Base-by-base conservation (phyloP, 2,329 filamentous ascomycete species). In the Penicillium sumatraense region DNA sequence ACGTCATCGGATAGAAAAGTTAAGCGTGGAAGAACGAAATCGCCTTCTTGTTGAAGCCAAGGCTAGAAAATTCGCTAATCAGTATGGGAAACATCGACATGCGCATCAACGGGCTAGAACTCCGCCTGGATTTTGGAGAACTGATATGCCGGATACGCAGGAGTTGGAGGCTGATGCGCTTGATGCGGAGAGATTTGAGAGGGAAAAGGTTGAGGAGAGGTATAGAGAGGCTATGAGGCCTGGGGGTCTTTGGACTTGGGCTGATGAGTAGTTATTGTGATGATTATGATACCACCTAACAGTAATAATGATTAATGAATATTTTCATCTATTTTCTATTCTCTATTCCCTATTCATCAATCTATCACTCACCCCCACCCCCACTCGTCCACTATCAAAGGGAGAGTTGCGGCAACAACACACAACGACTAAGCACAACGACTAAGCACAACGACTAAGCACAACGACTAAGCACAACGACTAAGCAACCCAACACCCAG, bases 121-220 rank as follows among this genome's bases (percentile, higher is more conserved):
- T 9, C 93, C 95, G 11, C 91, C 91, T 1, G 93, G 92, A 0
- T 98, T 91, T 70, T 99, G 95, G 95, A 83, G 90, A 51, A 83
- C 89, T 1, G 93, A 96, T 63, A 96, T 99, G 70, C 93, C 93
- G 1, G 86, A 79, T 23, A 97, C 95, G 1, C 95, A 98, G 71
- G 90, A 97, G 73, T 75, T 87, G 24, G 79, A 84, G 62, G 77
- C 80, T 49, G 86, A 93, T 65, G 83, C 83, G 54, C 81, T 82
- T 56, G 86, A 87, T 68, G 89, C 89, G 0, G 80, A 79, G n/a
- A 81, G 80, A 63, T 76, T 84, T 56, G 87, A 89, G 68, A 82
- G 81, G 61, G 79, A 85, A 47, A 82, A 85, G 53, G 81, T 97
- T 1, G 82, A 86, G 61, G 86, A 90, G 67, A 84, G 92, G 67